Base-by-base conservation (phyloP, 1,284 basidiomycete species). In the Caloboletus firmus region DNA sequence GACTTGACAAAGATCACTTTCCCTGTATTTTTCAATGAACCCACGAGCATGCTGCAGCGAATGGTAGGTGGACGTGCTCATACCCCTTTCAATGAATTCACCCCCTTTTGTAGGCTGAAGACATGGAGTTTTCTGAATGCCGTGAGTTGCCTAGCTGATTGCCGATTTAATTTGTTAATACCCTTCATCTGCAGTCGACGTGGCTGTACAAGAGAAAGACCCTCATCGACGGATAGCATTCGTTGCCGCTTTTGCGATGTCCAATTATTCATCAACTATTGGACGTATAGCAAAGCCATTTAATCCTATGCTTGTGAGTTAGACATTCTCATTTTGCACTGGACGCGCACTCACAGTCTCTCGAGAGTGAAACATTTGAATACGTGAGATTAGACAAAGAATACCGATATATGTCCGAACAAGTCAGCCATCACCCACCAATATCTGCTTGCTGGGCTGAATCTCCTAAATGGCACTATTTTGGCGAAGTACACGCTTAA, bases 381-480 rank as follows among this genome's bases (percentile, higher is more conserved):
- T 97, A 98, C 67, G 91, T 92, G 40, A 79, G 89, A 44, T 74
- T 92, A 22, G 93, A 96, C 64, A 91, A 89, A 69, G 81, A 92
- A 64, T 99, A 95, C 70, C 83, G 94, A 37, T 99, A 98, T 70
- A 74, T 96, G 42, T 95, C 91, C 1, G 95, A 97, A 71, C 95
- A 98, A 79, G 94, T 98, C 55, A 93, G 89, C 68, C 95, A 98
- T 72, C 95, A 98, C 70, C 94, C 95, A 5, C 96, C 96, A 0
- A 95, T 98, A 54, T 95, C 93, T n/a, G 95, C 96, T 9, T 98
- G 95, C 71, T 95, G 91, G 83, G 91, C 91, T 3, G 93, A 98
- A 72, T 87, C 90, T 0, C 91, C 93, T 0, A 74, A 76, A 36
- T 98, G 95, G 95, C 83, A 87, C 58, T 98, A 98, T 72, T 96